These are phyloP conservation scores for Sphagnum magellanicum DNA, from an alignment of 228 moss, liverwort and hornwort species.

Conservation along the genomic window DNA sequence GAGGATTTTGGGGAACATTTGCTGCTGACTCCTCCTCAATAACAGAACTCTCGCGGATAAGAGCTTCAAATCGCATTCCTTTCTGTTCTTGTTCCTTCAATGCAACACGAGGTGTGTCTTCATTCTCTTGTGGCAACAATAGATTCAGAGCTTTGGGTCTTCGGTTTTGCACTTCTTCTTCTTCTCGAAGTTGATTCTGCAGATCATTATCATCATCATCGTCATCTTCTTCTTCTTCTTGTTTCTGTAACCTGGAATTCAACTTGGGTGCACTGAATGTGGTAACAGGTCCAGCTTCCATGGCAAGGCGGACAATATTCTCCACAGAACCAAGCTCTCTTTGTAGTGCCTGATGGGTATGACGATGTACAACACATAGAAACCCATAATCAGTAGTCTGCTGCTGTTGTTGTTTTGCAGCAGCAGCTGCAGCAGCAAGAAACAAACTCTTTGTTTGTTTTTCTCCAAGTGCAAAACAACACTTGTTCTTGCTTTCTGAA, in stretches of 20 bases:
- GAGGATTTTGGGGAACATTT: conserved; percentile 9
- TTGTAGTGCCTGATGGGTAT: conserved; percentile 49
- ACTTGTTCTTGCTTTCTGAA: too few species aligned
- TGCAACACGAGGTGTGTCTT: conserved; percentile 11
- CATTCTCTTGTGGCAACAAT: background rate
- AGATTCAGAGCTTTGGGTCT: background rate
- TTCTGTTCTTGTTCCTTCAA: conserved; percentile 45
- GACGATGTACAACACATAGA: background rate
- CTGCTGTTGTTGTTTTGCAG: background rate
- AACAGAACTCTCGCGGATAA: conserved; percentile 67
- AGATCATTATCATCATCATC: background rate
- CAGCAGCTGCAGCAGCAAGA: background rate
- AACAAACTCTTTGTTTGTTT: background rate
- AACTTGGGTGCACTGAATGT: conserved; percentile 8
- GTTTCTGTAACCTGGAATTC: background rate
- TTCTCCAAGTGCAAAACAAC: background rate
- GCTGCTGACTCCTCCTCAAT: conserved; percentile 12
- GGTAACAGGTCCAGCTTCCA: conserved; percentile 63
- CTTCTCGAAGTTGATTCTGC: background rate
- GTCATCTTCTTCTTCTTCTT: too few species aligned
- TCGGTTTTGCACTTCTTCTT: background rate
- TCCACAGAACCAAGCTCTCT: conserved; percentile 78
- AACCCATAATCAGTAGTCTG: background rate
- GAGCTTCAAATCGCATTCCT: conserved; percentile 52
- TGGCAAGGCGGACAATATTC: conserved; percentile 74